Evolutionary conservation across 169 alveolate species (phyloP).

Genomic region (Cryptosporidium sp.): DNA sequence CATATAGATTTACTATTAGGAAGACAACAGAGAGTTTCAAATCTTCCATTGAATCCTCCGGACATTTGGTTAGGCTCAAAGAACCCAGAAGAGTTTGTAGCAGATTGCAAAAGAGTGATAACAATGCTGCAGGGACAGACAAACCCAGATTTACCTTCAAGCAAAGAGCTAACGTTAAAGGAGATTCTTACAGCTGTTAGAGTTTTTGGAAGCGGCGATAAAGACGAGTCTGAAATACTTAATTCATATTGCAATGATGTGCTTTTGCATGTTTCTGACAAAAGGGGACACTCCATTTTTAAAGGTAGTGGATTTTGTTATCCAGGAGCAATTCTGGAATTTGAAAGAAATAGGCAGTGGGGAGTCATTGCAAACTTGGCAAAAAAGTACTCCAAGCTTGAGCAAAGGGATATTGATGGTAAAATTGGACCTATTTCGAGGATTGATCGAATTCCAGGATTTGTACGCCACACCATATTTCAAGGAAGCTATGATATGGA

Average conservation of each 20-base stretch:
- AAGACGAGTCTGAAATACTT: conserved; percentile 25
- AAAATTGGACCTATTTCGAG: conserved; percentile 35
- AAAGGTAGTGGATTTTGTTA: conserved; percentile 69
- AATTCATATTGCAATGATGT: conserved; percentile 60
- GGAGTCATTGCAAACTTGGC: conserved; percentile 39
- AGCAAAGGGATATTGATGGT: conserved; percentile 45
- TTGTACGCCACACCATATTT: conserved; percentile 59
- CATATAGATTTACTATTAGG: conserved; percentile 47
- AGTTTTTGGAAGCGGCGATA: conserved; percentile 17
- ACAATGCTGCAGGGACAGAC: conserved; percentile 27
- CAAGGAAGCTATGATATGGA: conserved; percentile 67
- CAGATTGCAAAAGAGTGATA: conserved; percentile 59
- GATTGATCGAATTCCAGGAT: conserved; percentile 43
- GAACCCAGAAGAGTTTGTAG: conserved; percentile 22
- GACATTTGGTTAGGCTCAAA: conserved; percentile 67
- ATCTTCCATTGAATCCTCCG: conserved; percentile 58
- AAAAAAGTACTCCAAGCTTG: conserved; percentile 11
- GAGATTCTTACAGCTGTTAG: conserved; percentile 50
- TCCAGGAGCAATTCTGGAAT: conserved; percentile 70
- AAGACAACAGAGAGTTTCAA: conserved; percentile 49
- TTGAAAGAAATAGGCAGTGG: conserved; percentile 72
- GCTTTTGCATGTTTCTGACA: conserved; percentile 10
- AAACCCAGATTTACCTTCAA: conserved; percentile 1
- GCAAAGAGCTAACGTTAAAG: conserved; percentile 17
- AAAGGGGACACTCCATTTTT: conserved; percentile 30